phyloP scores from a whole-genome alignment of 2,329 filamentous ascomycete genomes.

The Colletotrichum camelliae region DNA sequence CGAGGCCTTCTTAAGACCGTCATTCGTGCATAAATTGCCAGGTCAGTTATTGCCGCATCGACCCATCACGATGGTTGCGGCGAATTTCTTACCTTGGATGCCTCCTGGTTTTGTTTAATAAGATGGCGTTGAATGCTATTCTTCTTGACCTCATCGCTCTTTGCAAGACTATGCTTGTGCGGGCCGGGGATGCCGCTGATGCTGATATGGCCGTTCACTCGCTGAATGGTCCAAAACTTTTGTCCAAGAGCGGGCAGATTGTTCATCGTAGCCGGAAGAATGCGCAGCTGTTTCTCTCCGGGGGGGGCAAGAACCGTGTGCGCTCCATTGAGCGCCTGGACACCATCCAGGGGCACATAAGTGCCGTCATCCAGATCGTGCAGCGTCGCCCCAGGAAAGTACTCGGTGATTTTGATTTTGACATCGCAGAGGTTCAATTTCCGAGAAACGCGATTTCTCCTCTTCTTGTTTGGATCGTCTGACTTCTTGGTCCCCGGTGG shows the following conservation, averaged over 20 bases:
- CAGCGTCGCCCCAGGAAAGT: constrained; percentile 62
- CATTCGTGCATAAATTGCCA: neutral
- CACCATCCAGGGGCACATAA: constrained; percentile 6
- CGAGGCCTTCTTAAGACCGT: constrained; percentile 65
- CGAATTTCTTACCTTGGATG: constrained; percentile 67
- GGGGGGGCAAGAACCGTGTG: constrained; percentile 24
- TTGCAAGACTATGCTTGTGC: constrained; percentile 76
- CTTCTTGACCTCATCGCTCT: constrained; percentile 82
- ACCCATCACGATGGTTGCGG: constrained; percentile 34
- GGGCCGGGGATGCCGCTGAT: constrained; percentile 72
- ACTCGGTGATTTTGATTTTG: constrained; percentile 86
- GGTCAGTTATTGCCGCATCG: neutral
- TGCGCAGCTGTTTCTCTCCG: constrained; percentile 10
- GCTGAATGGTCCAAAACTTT: constrained; percentile 75
- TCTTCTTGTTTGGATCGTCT: constrained; percentile 81
- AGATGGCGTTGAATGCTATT: constrained; percentile 75
- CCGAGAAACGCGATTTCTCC: constrained; percentile 76
- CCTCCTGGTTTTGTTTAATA: constrained; percentile 68
- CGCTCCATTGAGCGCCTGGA: constrained; percentile 20
- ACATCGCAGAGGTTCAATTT: constrained; percentile 83
- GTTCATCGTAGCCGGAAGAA: constrained; percentile 23
- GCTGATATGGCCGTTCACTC: constrained; percentile 77
- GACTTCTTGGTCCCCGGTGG: constrained; percentile 82
- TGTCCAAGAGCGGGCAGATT: constrained; percentile 31
- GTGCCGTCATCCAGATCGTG: constrained; percentile 26